A percentile compares a stretch with the other conserved stretches of the same genome.
Conservation (phyloP, 2,329 filamentous ascomycete species). For the Aspergillus chevalieri region DNA sequence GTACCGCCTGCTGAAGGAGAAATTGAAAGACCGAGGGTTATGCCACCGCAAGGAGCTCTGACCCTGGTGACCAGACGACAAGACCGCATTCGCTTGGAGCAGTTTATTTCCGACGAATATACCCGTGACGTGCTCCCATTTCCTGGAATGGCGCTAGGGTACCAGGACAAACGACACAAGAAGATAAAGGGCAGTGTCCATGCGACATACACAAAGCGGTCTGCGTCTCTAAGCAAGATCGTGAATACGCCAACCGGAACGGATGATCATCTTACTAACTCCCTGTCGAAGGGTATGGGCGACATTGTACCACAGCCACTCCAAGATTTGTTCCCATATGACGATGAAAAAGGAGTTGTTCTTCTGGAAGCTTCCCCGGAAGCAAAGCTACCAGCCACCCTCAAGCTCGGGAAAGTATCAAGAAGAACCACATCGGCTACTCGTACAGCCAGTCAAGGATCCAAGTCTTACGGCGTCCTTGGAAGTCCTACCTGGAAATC, state of each 20-base stretch:
- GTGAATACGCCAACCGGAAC: conserved; percentile 10
- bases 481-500: not conserved
- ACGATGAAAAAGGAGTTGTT: not conserved
- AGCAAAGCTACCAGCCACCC: not conserved
- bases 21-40: conserved; percentile 73
- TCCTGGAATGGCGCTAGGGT: conserved; percentile 68
- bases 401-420: not conserved
- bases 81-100: conserved; percentile 72
- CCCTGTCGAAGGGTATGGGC: not conserved
- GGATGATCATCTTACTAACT: conserved; percentile 4
- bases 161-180: conserved; percentile 69
- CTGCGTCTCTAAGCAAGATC: conserved; percentile 47
- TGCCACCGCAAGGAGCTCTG: conserved; percentile 62
- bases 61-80: conserved; percentile 67
- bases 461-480: not conserved
- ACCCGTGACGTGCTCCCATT: conserved; percentile 74
- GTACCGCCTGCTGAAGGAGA: conserved; percentile 43
- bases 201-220: conserved; percentile 67
- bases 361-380: not conserved
- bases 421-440: not conserved
- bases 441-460: not conserved
- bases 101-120: conserved; percentile 71
- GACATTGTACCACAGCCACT: not conserved
- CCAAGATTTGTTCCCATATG: not conserved
- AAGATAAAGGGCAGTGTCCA: conserved; percentile 66